phyloP scores from a whole-genome alignment of 2,329 filamentous ascomycete species.

The Fusarium sp. region DNA sequence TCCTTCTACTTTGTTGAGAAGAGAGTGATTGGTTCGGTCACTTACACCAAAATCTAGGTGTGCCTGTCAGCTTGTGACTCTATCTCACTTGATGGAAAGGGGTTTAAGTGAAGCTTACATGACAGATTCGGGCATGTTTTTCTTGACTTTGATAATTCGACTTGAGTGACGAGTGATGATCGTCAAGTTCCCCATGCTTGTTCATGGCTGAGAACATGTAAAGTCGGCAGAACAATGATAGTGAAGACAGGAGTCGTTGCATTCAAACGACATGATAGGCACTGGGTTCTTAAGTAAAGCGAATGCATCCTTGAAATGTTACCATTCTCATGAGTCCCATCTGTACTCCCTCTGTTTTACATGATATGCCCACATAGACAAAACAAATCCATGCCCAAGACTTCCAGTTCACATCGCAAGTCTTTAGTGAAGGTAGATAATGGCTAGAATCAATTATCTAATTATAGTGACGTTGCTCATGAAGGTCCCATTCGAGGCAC shows the following conservation, averaged over 20 bases:
- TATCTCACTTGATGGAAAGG: not conserved
- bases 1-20: conserved; percentile 12
- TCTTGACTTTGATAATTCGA: not conserved
- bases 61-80: conserved; percentile 20
- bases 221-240: not conserved
- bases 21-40: conserved; percentile 3
- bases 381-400: not conserved
- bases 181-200: not conserved
- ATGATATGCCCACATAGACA: not conserved
- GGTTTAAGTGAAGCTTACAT: conserved; percentile 2
- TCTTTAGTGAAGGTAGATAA: not conserved
- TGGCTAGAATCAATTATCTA: no score
- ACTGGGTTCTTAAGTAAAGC: not conserved
- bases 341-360: not conserved
- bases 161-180: not conserved
- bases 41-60: not conserved
- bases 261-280: no score
- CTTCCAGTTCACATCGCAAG: not conserved
- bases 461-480: no score
- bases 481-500: no score
- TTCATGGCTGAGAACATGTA: not conserved
- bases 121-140: not conserved
- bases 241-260: not conserved
- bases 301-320: no score
- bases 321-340: not conserved